Conservation (phyloP, 2,329 filamentous ascomycete species). For the Fusarium napiforme region DNA sequence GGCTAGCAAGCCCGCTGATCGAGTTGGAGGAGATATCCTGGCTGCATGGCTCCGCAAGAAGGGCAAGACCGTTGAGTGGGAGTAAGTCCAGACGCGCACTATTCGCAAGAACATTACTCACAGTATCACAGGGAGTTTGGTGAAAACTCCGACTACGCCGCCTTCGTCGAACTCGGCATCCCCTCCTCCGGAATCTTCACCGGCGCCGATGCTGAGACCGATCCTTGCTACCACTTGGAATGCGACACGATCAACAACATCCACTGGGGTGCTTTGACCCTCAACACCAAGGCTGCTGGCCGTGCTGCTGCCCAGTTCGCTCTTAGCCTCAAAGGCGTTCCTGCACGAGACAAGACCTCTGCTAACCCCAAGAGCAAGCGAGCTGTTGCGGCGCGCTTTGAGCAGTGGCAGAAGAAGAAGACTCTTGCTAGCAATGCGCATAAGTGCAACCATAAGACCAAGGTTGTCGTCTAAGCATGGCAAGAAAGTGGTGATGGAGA, state of each 20-base stretch:
- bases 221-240: constrained; percentile 53
- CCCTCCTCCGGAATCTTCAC: constrained; percentile 55
- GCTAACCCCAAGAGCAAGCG: constrained; percentile 42
- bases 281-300: constrained; percentile 60
- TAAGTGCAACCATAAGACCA: constrained; percentile 44
- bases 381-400: constrained; percentile 42
- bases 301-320: constrained; percentile 58
- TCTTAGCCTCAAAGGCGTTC: constrained; percentile 50
- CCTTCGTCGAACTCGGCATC: constrained; percentile 54
- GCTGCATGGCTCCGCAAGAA: constrained; percentile 50
- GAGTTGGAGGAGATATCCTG: constrained; percentile 49
- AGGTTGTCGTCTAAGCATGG: constrained; percentile 33
- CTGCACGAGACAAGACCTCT: constrained; percentile 46
- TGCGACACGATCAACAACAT: constrained; percentile 56
- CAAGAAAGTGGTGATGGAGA: background rate
- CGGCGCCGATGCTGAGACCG: constrained; percentile 49
- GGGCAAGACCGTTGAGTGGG: constrained; percentile 49
- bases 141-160: constrained; percentile 54
- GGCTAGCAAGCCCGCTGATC: constrained; percentile 53
- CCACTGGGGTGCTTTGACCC: constrained; percentile 53
- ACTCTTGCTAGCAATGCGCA: constrained; percentile 44
- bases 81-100: constrained; percentile 27
- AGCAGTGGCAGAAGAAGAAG: constrained; percentile 40
- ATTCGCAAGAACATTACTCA: background rate
- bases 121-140: constrained; percentile 47